Evolutionary conservation across 495 filamentous ascomycete species (phyloP).

Genomic region (Penicillium waksmanii): DNA sequence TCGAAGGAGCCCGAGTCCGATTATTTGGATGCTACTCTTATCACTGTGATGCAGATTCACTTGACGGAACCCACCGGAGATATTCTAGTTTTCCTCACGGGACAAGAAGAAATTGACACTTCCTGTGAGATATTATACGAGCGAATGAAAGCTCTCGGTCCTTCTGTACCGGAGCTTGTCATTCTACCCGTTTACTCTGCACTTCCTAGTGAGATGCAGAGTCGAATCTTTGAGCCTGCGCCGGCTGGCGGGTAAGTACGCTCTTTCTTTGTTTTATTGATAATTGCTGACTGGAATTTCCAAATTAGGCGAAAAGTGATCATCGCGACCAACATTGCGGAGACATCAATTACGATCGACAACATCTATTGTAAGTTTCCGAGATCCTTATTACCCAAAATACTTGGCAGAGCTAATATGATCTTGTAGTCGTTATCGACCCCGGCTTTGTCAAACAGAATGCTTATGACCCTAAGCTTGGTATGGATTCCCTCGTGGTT

Average conservation of each 20-base stretch:
- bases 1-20: constrained; percentile 92
- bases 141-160: constrained; percentile 93
- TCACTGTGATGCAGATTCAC: constrained; percentile 98
- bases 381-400: no score
- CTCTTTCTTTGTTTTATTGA: no score
- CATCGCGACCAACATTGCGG: constrained; percentile 98
- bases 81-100: constrained; percentile 94
- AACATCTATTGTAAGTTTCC: constrained; percentile 74
- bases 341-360: constrained; percentile 97
- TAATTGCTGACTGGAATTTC: no score
- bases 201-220: constrained; percentile 91
- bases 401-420: no score
- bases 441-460: constrained; percentile 98
- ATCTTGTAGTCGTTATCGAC: constrained; percentile 67
- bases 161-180: constrained; percentile 86
- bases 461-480: constrained; percentile 93
- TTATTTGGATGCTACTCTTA: constrained; percentile 93
- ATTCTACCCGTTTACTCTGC: constrained; percentile 95
- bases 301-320: constrained; percentile 76
- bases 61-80: constrained; percentile 88
- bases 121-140: constrained; percentile 90
- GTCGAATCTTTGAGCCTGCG: constrained; percentile 90
- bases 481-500: constrained; percentile 95
- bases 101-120: constrained; percentile 98
- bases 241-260: constrained; percentile 62